Evolutionary conservation across 2,329 filamentous ascomycete species (phyloP).

Genomic region (Botryotinia calthae): DNA sequence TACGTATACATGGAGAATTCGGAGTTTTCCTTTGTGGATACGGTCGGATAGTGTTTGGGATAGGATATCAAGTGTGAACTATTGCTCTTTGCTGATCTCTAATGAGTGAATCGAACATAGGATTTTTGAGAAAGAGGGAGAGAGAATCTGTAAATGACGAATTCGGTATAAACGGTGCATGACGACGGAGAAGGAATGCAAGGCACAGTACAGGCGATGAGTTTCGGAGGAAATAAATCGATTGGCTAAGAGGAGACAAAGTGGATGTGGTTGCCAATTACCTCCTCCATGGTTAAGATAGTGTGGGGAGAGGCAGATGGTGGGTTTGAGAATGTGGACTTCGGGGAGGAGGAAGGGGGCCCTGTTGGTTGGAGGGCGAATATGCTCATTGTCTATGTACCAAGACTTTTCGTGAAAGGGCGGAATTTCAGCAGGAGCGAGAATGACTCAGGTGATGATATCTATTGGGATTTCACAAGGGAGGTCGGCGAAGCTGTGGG

Average conservation of each 20-base stretch:
- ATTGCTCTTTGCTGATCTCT: conserved; percentile 26
- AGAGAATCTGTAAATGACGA: conserved; percentile 26
- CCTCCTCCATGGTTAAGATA: neutral
- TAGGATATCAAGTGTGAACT: conserved; percentile 28
- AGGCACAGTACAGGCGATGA: conserved; percentile 32
- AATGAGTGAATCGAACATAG: conserved; percentile 28
- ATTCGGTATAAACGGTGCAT: conserved; percentile 6
- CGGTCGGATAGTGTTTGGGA: conserved; percentile 30
- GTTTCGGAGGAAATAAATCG: conserved; percentile 34
- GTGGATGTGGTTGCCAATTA: conserved; percentile 22
- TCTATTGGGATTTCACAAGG: conserved; percentile 34
- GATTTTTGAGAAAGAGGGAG: conserved; percentile 25
- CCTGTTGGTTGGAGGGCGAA: neutral
- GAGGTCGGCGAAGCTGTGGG: conserved; percentile 30
- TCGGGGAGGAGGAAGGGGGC: conserved; percentile 9
- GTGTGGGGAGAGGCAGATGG: neutral
- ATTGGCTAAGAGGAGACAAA: conserved; percentile 31
- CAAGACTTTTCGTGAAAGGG: neutral
- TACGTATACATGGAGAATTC: conserved; percentile 28
- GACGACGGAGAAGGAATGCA: conserved; percentile 31
- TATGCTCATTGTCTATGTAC: neutral
- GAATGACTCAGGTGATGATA: conserved; percentile 30
- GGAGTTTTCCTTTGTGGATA: conserved; percentile 34
- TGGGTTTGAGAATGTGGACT: neutral
- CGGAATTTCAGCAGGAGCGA: neutral